Conservation (phyloP, 805 yeast species). For the Novakomyces olei region DNA sequence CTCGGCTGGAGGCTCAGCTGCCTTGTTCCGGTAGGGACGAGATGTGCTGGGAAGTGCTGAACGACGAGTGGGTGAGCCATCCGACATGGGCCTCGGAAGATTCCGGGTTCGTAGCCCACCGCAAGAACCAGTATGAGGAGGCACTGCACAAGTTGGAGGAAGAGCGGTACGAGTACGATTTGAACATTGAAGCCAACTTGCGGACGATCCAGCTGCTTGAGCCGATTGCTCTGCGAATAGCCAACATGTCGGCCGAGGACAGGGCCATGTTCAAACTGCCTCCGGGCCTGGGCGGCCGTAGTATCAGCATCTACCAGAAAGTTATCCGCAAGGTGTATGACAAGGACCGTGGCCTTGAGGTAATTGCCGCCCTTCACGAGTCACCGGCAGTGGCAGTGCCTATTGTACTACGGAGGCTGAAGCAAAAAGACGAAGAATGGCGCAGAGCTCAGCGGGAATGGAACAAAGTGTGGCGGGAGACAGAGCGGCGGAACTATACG, state of each 20-base stretch:
- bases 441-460: slow-evolving; percentile 92
- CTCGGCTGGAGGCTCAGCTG: slow-evolving; percentile 85
- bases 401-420: slow-evolving; percentile 69
- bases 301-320: slow-evolving; percentile 77
- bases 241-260: slow-evolving; percentile 82
- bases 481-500: slow-evolving; percentile 84
- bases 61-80: slow-evolving; percentile 98
- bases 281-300: slow-evolving; percentile 80
- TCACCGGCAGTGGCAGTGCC: slow-evolving; percentile 92
- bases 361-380: slow-evolving; percentile 84
- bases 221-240: slow-evolving; percentile 80
- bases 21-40: slow-evolving; percentile 97
- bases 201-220: slow-evolving; percentile 90
- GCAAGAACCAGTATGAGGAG: slow-evolving; percentile 95
- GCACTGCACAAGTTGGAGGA: slow-evolving; percentile 86
- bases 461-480: slow-evolving; percentile 97
- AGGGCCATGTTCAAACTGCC: slow-evolving; percentile 69
- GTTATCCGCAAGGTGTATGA: slow-evolving; percentile 83
- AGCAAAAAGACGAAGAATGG: slow-evolving; percentile 98
- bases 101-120: slow-evolving; percentile 95
- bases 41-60: slow-evolving; percentile 96
- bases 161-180: slow-evolving; percentile 93
- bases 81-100: slow-evolving; percentile 99
- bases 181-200: slow-evolving; percentile 79
- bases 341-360: slow-evolving; percentile 86